Percentiles rank a stretch among this genome's conserved stretches.
phyloP scores from a whole-genome alignment of 75 land plant species.

The Isoetes taiwanensis region DNA sequence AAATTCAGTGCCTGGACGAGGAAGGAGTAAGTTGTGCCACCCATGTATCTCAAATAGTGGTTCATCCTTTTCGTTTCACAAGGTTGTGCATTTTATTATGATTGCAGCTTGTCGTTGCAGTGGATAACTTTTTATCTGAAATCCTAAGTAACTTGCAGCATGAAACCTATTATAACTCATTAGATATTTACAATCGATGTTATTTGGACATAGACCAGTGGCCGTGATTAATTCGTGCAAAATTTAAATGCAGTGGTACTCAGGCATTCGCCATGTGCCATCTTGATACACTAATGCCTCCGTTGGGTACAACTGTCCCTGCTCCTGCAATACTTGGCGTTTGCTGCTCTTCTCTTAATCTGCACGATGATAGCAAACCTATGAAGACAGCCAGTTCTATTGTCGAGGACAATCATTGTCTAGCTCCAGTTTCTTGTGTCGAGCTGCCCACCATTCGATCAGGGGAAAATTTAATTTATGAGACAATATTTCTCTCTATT shows the following conservation, averaged over 20 bases:
- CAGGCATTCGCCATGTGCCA: conserved; percentile 50
- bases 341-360: conserved; percentile 44
- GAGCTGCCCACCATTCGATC: conserved; percentile 19
- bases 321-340: conserved; percentile 78
- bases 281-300: conserved; percentile 70
- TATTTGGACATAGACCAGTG: too few relatives aligned
- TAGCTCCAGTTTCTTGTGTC: too few relatives aligned
- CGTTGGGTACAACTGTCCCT: conserved; percentile 75
- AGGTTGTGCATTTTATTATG: too few relatives aligned
- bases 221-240: too few relatives aligned
- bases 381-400: background rate
- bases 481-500: conserved; percentile 56
- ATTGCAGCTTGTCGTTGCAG: too few relatives aligned
- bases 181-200: too few relatives aligned
- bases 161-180: too few relatives aligned
- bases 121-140: too few relatives aligned
- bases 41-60: too few relatives aligned
- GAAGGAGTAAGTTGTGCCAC: conserved; percentile 78
- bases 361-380: conserved; percentile 25
- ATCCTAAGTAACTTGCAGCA: too few relatives aligned
- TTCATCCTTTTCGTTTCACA: too few relatives aligned
- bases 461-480: conserved; percentile 22
- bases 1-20: conserved; percentile 70
- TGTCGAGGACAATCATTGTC: conserved; percentile 19
- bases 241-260: conserved; percentile 46